Conservation (phyloP, 495 filamentous ascomycete genomes). For the Xylaria scruposa region DNA sequence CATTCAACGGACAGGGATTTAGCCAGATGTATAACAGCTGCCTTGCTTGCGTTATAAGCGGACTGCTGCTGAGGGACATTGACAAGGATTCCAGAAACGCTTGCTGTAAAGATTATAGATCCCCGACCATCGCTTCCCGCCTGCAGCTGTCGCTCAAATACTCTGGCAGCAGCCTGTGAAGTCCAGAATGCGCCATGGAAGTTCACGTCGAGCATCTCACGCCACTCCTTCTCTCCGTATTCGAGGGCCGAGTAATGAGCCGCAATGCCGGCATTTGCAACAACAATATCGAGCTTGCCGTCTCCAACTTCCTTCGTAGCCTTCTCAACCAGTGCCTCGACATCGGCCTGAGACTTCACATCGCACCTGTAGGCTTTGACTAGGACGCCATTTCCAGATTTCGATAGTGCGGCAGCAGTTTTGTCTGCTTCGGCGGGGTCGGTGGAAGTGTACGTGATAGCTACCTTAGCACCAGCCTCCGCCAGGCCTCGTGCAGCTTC, state of each 20-base stretch:
- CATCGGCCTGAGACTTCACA: conserved; percentile 31
- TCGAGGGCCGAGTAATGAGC: conserved; percentile 68
- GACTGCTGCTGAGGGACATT: conserved; percentile 69
- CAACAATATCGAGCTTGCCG: conserved; percentile 39
- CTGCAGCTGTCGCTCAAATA: conserved; percentile 65
- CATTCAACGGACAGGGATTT: conserved; percentile 63
- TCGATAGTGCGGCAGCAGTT: conserved; percentile 31
- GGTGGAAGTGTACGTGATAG: conserved; percentile 44
- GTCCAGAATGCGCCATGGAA: conserved; percentile 77
- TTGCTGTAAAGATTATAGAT: conserved; percentile 60
- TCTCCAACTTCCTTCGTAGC: conserved; percentile 29
- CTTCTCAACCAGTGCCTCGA: conserved; percentile 31
- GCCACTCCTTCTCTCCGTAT: conserved; percentile 68
- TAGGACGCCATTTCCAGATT: conserved; percentile 28
- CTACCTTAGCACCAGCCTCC: conserved; percentile 49
- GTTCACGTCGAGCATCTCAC: conserved; percentile 73
- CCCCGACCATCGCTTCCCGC: conserved; percentile 61
- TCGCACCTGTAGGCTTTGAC: conserved; percentile 37
- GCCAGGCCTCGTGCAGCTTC: conserved; percentile 44
- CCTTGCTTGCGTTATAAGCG: conserved; percentile 67
- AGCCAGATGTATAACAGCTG: conserved; percentile 63
- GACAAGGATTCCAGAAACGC: conserved; percentile 69
- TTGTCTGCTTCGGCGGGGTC: conserved; percentile 31
- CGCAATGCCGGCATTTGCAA: conserved; percentile 68
- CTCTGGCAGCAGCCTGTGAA: conserved; percentile 70